These are phyloP conservation scores for Fraxinus anomala DNA, from an alignment of 257 asterid genomes.

Conservation along the genomic window DNA sequence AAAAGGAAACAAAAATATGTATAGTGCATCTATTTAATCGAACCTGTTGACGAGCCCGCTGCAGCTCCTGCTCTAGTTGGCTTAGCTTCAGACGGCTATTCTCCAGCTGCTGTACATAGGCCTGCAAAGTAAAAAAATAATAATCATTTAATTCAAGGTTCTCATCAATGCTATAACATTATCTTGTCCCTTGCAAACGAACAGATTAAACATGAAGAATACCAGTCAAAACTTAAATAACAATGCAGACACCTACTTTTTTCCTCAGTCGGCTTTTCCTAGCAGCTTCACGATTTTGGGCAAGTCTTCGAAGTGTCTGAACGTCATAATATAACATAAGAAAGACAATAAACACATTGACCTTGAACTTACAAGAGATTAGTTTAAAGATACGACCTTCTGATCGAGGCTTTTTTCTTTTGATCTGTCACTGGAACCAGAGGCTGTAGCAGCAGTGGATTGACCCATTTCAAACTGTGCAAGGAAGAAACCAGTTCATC, in stretches of 20 bases:
- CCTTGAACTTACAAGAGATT: constrained; percentile 9
- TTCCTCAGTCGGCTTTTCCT: constrained; percentile 89
- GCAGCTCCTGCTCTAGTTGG: constrained; percentile 91
- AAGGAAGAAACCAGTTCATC: constrained; percentile 26
- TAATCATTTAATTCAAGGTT: constrained; percentile 3
- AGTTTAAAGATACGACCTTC: constrained; percentile 50
- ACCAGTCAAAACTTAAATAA: constrained; percentile 2
- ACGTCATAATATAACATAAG: constrained; percentile 20
- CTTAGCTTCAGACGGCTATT: constrained; percentile 87
- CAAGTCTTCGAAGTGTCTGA: constrained; percentile 84
- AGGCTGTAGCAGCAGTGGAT: constrained; percentile 43
- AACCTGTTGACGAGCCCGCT: constrained; percentile 80
- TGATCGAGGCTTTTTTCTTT: constrained; percentile 70
- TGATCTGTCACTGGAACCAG: constrained; percentile 77
- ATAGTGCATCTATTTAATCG: neutral
- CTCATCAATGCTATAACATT: neutral
- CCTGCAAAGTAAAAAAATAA: constrained; percentile 47
- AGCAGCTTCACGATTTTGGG: constrained; percentile 98
- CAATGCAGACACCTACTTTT: constrained; percentile 57
- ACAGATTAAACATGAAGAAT: constrained; percentile 15
- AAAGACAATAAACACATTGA: constrained; percentile 27
- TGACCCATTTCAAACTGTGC: constrained; percentile 73
- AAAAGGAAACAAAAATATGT: neutral
- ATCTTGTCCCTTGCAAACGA: neutral
- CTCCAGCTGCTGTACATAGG: constrained; percentile 94